Base-by-base conservation (phyloP, 2,329 filamentous ascomycete species). In the Huntiella bhutanensis region DNA sequence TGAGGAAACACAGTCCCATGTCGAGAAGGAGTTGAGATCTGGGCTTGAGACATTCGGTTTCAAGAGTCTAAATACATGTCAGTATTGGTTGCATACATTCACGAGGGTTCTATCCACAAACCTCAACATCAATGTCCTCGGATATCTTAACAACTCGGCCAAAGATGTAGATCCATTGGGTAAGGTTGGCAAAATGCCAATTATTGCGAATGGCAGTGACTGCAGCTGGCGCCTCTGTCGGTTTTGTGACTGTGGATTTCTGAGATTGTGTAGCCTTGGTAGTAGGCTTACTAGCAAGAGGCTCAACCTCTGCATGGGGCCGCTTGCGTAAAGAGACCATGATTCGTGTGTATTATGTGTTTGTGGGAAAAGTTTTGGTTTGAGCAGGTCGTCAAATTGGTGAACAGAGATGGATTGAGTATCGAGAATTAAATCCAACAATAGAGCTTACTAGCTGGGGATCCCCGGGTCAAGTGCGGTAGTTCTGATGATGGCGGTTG, bases 131-230 rank as follows among this genome's bases (percentile, higher is more conserved):
- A 52, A 95, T 71, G 57, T 81, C 77, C 52, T 92, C 82, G 55
- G 91, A 80, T 53, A 96, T 82, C 65, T 93, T 95, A 59, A 93
- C 78, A 38, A 78, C 78, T 56, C 81, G 78, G 51, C 88, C 87
- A 61, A 98, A 98, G 36, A 88, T 75, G 59, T 80, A 82, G 51
- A 96, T 83, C 72, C 86, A 98, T 63, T 98, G 88, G 64, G 81
- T 86, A 5, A 96, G 66, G 57, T 86, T 88, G 51, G 88, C 84
- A 62, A 96, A 95, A 61, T 95, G 82, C 87, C 88, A 96, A 71
- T 83, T 86, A 59, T 83, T 91, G 52, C 88, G 77, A 54, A 96
- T 72, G 12, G 33, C 22, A 13, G 43, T 35, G 19, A 50, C 36
- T 10, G 36, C 33, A 19, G 28, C 47, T 11, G 47, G 47, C n/a